These are phyloP conservation scores for Globisporangium echinulatum DNA, from an alignment of 352 stramenopile species.

Conservation along the genomic window DNA sequence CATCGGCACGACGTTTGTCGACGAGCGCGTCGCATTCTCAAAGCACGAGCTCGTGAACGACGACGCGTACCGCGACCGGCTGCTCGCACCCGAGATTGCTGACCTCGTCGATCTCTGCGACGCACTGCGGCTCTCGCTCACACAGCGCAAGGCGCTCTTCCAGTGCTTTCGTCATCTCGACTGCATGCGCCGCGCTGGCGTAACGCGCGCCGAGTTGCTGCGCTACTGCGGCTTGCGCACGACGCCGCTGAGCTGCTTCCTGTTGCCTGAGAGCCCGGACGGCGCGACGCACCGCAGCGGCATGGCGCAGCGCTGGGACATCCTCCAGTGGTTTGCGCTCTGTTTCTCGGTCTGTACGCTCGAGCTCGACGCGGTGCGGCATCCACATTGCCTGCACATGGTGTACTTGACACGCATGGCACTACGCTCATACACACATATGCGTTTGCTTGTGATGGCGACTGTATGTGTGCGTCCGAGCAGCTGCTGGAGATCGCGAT, in stretches of 20 bases:
- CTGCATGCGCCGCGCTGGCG: slow-evolving; percentile 39
- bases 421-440: not conserved
- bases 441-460: no score
- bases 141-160: slow-evolving; percentile 55
- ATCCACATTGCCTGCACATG: no score
- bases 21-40: slow-evolving; percentile 40
- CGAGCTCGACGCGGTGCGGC: slow-evolving; percentile 19
- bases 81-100: slow-evolving; percentile 50
- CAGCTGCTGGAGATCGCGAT: slow-evolving; percentile 24
- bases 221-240: slow-evolving; percentile 45
- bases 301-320: slow-evolving; percentile 39
- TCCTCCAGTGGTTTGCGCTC: slow-evolving; percentile 41
- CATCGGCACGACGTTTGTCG: slow-evolving; percentile 35
- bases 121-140: slow-evolving; percentile 37
- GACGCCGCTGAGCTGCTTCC: slow-evolving; percentile 22
- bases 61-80: slow-evolving; percentile 54
- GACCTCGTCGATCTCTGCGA: slow-evolving; percentile 52
- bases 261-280: slow-evolving; percentile 24
- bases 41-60: slow-evolving; percentile 41
- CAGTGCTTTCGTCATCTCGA: slow-evolving; percentile 59
- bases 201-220: slow-evolving; percentile 45
- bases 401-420: no score
- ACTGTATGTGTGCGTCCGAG: no score
- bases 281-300: slow-evolving; percentile 31
- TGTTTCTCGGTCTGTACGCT: slow-evolving; percentile 64